Conservation (phyloP, 441 rosid species). For the Eruca vesicaria region DNA sequence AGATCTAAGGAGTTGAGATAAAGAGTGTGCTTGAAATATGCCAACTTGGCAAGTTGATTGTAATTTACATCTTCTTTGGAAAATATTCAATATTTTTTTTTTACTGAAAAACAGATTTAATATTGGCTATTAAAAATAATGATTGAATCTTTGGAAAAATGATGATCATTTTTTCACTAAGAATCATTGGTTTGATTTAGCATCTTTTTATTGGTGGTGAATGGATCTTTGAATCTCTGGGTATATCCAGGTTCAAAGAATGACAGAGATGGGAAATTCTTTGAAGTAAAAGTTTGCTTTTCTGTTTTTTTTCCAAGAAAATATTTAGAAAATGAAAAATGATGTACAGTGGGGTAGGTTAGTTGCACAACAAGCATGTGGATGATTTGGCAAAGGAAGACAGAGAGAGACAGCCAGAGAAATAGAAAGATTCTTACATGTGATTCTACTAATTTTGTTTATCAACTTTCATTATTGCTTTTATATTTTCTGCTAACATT, state of each 20-base stretch:
- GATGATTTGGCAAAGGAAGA: constrained; percentile 32
- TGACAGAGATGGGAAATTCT: constrained; percentile 14
- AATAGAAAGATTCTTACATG: constrained; percentile 35
- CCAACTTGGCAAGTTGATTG: constrained; percentile 30
- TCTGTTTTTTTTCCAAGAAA: not conserved
- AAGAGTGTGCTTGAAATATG: constrained; percentile 13
- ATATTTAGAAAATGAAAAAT: constrained; percentile 19
- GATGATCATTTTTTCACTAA: not conserved
- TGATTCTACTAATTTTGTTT: constrained; percentile 30
- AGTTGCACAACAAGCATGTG: constrained; percentile 40
- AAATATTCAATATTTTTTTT: not conserved
- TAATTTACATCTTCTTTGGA: not conserved
- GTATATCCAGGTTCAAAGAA: constrained; percentile 23
- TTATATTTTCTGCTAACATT: not conserved
- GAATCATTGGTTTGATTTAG: constrained; percentile 7
- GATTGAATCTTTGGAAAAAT: not conserved
- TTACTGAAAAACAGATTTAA: not conserved
- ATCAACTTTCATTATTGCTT: constrained; percentile 5
- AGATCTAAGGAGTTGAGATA: constrained; percentile 27
- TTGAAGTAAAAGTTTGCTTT: constrained; percentile 13
- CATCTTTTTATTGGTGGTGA: constrained; percentile 9
- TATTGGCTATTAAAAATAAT: not conserved
- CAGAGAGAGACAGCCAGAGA: constrained; percentile 6
- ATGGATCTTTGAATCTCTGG: constrained; percentile 20
- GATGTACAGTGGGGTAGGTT: constrained; percentile 35